Base-by-base conservation (phyloP, 169 alveolate species). In the Cyclospora cayetanensis region DNA sequence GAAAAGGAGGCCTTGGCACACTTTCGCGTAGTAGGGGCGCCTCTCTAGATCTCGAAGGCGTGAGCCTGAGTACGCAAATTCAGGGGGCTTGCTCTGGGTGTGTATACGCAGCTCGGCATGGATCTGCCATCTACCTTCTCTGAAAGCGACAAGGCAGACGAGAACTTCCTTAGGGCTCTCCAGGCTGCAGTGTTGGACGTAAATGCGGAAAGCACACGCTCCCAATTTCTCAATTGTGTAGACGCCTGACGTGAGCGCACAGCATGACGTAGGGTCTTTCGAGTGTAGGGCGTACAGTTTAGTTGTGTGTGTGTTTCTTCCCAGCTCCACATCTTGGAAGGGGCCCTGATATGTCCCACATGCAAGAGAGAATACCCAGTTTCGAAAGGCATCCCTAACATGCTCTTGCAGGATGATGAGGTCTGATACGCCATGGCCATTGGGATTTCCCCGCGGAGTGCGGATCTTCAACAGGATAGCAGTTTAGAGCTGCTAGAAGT, bases 351-450 rank as follows among this genome's bases (percentile, higher is more conserved):
- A 65, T 93, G 95, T 65, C 95, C 95, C 2, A 18, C 34, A 37
- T 93, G 95, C 89, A 88, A 74, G 31, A 42, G 89, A n/a, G 84
- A 74, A 52, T 93, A 93, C 74, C 88, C 89, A 11, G 88, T 93
- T n/a, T 72, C 94, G 25, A 93, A 93, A 50, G 95, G 95, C 76
- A 87, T 93, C 37, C 94, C 95, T 31, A 91, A 93, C 89, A 93
- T 93, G 95, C 86, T 93, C 5, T 55, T 86, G 34, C 84, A 65
- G 11, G 85, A 86, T 27, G 92, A 86, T 34, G 92, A 86, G 68
- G 85, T 86, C 15, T 86, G n/a, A n/a, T n/a, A n/a, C n/a, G n/a
- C n/a, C n/a, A n/a, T n/a, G n/a, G n/a, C n/a, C n/a, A n/a, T n/a
- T n/a, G n/a, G n/a, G n/a, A n/a, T n/a, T n/a, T n/a, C n/a, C n/a